Conservation (phyloP, 768 basidiomycete species). For the Pulveroboletus sp. region DNA sequence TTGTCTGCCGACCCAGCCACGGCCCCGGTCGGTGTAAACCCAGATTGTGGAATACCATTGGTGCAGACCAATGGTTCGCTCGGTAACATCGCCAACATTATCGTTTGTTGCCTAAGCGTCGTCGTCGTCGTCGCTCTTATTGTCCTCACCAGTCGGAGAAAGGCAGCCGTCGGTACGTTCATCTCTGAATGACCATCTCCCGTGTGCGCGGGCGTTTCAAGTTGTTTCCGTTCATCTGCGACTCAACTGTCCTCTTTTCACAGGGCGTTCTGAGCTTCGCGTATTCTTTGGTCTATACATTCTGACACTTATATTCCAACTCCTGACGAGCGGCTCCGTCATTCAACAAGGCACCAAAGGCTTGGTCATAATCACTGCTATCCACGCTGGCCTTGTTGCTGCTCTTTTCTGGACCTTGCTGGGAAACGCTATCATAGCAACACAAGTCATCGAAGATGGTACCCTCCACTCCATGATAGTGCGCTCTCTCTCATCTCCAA, state of each 20-base stretch:
- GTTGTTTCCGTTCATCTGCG: not conserved
- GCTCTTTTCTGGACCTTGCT: slow-evolving; percentile 77
- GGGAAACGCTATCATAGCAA: slow-evolving; percentile 72
- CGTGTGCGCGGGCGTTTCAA: not conserved
- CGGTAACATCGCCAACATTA: slow-evolving; percentile 84
- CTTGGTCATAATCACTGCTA: slow-evolving; percentile 64
- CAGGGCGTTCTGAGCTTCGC: slow-evolving; percentile 68
- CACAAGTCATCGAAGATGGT: slow-evolving; percentile 93
- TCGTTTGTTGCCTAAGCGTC: slow-evolving; percentile 72
- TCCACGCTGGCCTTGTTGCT: slow-evolving; percentile 75
- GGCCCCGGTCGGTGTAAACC: slow-evolving; percentile 81
- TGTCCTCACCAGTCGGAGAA: slow-evolving; percentile 53
- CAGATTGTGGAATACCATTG: slow-evolving; percentile 70
- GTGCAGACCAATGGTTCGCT: slow-evolving; percentile 54
- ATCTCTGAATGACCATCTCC: not conserved
- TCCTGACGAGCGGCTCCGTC: slow-evolving; percentile 75
- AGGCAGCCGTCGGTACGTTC: slow-evolving; percentile 81
- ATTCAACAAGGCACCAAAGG: slow-evolving; percentile 71
- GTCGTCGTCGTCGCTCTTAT: slow-evolving; percentile 56
- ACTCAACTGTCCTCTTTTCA: slow-evolving; percentile 5
- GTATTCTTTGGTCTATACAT: slow-evolving; percentile 62
- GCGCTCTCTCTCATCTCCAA: slow-evolving; percentile 23
- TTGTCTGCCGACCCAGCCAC: slow-evolving; percentile 40
- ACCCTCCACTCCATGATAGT: slow-evolving; percentile 67
- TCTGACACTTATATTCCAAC: slow-evolving; percentile 70